A percentile compares a stretch with the other conserved stretches of the same genome.
phyloP scores from a whole-genome alignment of 148 eudicot species.

The Rhododendron ferrugineum region DNA sequence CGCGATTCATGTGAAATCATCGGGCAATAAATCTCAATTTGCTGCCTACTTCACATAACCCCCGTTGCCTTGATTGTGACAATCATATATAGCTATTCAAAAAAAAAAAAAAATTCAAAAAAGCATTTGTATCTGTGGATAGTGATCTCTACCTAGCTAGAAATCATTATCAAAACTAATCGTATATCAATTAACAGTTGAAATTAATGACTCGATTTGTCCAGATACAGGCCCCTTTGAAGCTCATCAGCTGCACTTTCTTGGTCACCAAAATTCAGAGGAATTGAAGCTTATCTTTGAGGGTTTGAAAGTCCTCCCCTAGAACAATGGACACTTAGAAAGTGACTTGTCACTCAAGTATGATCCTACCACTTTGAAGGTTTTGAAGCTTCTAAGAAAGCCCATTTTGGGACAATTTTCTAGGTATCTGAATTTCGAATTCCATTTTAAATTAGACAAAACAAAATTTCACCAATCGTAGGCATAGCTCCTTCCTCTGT shows the following conservation, averaged over 20 bases:
- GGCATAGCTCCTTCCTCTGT: not conserved
- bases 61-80: not conserved
- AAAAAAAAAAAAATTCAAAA: fast-evolving
- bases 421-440: not conserved
- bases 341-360: not conserved
- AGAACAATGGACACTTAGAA: not conserved
- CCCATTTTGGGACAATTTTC: not conserved
- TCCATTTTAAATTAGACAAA: not conserved
- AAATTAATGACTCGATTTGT: conserved; percentile 1
- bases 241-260: not conserved
- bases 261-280: not conserved
- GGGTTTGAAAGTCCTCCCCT: conserved; percentile 9
- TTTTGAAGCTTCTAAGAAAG: not conserved
- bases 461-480: not conserved
- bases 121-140: not conserved
- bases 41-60: not conserved
- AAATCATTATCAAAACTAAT: not conserved
- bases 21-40: not conserved
- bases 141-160: no score
- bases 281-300: not conserved
- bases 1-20: conserved; percentile 13
- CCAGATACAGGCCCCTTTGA: conserved; percentile 8
- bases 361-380: not conserved
- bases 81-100: not conserved
- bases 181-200: not conserved